Conservation (phyloP, 2,329 filamentous ascomycete genomes). For the Diaporthe helianthi region DNA sequence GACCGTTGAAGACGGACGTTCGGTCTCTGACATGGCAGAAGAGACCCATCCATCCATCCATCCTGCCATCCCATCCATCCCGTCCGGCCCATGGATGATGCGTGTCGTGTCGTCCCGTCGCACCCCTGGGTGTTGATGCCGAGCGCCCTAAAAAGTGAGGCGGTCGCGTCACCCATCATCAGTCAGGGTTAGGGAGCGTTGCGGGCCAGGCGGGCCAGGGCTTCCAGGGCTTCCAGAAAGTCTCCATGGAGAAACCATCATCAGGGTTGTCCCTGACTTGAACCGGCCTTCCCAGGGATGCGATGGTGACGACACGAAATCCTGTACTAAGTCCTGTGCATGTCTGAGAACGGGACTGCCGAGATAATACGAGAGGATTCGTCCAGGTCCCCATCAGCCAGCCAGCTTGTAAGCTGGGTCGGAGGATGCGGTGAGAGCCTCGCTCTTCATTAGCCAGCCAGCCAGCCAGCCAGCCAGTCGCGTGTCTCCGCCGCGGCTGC, state of each 20-base stretch:
- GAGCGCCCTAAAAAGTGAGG: constrained; percentile 20
- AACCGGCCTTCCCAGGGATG: not conserved
- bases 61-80: not conserved
- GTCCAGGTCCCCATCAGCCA: not conserved
- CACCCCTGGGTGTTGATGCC: constrained; percentile 5
- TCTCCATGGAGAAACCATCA: not conserved
- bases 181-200: constrained; percentile 10
- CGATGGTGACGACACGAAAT: not conserved
- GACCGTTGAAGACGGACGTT: not conserved
- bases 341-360: constrained; percentile 1
- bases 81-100: not conserved
- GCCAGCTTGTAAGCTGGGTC: not conserved
- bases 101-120: not conserved
- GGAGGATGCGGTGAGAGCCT: constrained; percentile 15
- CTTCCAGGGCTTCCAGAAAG: constrained; percentile 24
- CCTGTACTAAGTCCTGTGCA: not conserved
- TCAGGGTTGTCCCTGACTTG: not conserved
- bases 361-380: not conserved
- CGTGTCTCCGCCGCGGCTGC: constrained; percentile 5
- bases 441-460: not conserved
- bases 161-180: constrained; percentile 1
- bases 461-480: not conserved
- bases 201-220: constrained; percentile 16
- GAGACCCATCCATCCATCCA: not conserved
- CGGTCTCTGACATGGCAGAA: constrained; percentile 1